A percentile compares a stretch with the other conserved stretches of the same genome.
Evolutionary conservation across 208 protist species (phyloP).

Genomic region (Spironucleus salmonicida): DNA sequence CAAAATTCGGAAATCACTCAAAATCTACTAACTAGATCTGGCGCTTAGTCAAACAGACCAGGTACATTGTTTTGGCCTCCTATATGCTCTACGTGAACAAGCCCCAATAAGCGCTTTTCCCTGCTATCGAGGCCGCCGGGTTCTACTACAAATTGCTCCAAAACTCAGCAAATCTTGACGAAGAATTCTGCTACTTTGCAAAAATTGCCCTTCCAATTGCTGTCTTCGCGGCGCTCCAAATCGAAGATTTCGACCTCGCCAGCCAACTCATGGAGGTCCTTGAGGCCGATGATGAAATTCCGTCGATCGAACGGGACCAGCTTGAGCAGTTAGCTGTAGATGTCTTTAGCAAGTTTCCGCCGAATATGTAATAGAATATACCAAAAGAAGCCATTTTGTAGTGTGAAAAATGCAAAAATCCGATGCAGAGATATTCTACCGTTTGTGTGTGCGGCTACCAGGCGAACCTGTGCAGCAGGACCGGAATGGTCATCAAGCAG

Average conservation of each 20-base stretch:
- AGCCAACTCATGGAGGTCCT: not conserved
- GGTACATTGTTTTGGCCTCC: constrained; percentile 1
- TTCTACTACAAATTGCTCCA: constrained; percentile 21
- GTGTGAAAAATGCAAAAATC: not conserved
- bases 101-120: not conserved
- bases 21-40: not conserved
- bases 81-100: constrained; percentile 28
- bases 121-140: not conserved
- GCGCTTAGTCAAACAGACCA: constrained; percentile 4
- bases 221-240: not conserved
- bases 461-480: not conserved
- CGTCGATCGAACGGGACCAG: not conserved
- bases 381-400: not conserved
- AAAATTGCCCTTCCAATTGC: constrained; percentile 16
- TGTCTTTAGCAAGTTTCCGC: not conserved
- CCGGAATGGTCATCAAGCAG: not conserved
- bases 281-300: not conserved
- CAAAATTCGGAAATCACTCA: not conserved
- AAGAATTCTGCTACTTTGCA: not conserved
- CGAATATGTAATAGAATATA: not conserved
- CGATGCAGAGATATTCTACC: not conserved
- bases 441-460: not conserved
- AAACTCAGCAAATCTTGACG: not conserved
- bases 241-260: not conserved
- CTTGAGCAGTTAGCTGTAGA: constrained; percentile 5